Evolutionary conservation across 331 rosid species (phyloP).

Genomic region (Quercus lobata): DNA sequence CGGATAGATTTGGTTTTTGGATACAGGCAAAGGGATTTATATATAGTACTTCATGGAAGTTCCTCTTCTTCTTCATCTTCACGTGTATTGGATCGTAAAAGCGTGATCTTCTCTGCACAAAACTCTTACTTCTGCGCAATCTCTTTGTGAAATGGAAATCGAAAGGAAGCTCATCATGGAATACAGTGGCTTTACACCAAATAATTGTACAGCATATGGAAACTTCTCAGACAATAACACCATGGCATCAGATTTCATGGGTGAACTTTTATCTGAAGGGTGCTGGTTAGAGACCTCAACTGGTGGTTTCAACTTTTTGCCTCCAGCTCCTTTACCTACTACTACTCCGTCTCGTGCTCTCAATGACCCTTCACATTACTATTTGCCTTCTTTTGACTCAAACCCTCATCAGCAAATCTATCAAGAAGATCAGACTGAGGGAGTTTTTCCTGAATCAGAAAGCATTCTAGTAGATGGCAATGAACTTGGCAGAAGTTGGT

Average conservation of each 20-base stretch:
- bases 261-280: slow-evolving; percentile 39
- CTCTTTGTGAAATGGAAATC: background rate
- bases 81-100: background rate
- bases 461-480: slow-evolving; percentile 11
- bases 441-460: background rate
- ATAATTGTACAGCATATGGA: background rate
- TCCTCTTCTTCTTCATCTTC: background rate
- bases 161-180: slow-evolving; percentile 24
- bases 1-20: background rate
- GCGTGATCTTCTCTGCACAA: background rate
- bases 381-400: background rate
- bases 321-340: background rate
- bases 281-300: slow-evolving; percentile 46
- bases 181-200: slow-evolving; percentile 23
- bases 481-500: slow-evolving; percentile 33
- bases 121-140: background rate
- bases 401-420: slow-evolving; percentile 14
- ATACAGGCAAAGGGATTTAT: background rate
- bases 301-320: slow-evolving; percentile 5
- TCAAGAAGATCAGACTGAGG: slow-evolving; percentile 1
- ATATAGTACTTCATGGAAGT: background rate
- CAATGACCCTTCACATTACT: background rate
- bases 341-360: background rate
- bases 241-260: slow-evolving; percentile 27
- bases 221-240: background rate